phyloP scores from a whole-genome alignment of 352 stramenopile genomes.

The Phytophthora megakarya region DNA sequence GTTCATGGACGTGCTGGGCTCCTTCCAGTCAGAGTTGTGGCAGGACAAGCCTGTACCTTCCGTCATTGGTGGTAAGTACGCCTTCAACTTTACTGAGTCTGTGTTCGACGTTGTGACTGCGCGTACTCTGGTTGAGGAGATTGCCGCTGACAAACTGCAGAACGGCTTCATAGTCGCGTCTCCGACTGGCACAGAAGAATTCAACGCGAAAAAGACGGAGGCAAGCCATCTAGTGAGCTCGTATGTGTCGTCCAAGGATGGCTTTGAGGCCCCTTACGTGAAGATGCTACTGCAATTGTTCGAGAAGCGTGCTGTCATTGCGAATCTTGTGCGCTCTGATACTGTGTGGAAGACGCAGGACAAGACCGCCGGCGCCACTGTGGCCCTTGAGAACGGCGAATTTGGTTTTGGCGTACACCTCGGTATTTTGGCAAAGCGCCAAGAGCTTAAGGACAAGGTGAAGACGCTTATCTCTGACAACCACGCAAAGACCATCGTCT shows the following conservation, averaged over 20 bases:
- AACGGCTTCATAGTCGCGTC: constrained; percentile 76
- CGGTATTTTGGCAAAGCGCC: constrained; percentile 68
- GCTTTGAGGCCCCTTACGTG: constrained; percentile 72
- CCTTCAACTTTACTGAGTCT: constrained; percentile 63
- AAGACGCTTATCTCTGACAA: constrained; percentile 40
- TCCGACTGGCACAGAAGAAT: constrained; percentile 25
- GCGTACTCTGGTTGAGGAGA: constrained; percentile 67
- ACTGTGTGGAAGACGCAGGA: constrained; percentile 75
- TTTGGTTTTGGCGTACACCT: constrained; percentile 80
- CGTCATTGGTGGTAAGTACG: constrained; percentile 86
- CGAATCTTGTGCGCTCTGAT: constrained; percentile 68
- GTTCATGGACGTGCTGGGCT: constrained; percentile 92
- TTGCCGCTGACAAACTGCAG: constrained; percentile 63
- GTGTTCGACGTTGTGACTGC: constrained; percentile 89
- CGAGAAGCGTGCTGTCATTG: constrained; percentile 69
- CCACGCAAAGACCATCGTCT: constrained; percentile 34
- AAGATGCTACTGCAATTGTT: constrained; percentile 85
- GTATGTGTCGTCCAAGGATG: constrained; percentile 62
- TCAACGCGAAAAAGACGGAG: constrained; percentile 31
- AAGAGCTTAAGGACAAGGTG: constrained; percentile 75
- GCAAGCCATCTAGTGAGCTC: constrained; percentile 57
- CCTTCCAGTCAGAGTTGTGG: constrained; percentile 85
- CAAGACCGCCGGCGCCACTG: constrained; percentile 32
- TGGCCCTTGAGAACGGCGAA: constrained; percentile 65
- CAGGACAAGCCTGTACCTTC: constrained; percentile 53